Evolutionary conservation across 257 asterid genomes (phyloP).

Genomic region (Apocynum venetum): DNA sequence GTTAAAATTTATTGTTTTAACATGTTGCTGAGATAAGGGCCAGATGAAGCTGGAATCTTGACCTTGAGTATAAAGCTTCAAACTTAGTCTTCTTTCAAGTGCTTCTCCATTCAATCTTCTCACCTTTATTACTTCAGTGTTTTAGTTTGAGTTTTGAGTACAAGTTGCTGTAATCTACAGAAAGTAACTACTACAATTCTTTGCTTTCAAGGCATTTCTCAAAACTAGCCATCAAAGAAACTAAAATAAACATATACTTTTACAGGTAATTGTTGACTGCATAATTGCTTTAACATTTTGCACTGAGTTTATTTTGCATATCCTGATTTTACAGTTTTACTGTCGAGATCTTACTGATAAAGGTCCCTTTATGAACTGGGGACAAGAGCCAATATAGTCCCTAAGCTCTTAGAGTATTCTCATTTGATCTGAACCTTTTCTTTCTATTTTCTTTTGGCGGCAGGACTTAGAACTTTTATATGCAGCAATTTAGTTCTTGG

Average conservation of each 20-base stretch:
- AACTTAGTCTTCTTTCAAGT: not conserved
- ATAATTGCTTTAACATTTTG: not conserved
- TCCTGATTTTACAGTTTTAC: not conserved
- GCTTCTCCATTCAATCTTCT: not conserved
- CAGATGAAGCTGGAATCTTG: not conserved
- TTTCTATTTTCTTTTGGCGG: not conserved
- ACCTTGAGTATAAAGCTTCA: not conserved
- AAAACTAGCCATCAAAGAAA: not conserved
- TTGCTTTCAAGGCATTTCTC: not conserved
- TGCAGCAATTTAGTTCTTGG: not conserved
- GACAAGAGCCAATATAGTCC: no score
- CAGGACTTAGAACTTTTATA: not conserved
- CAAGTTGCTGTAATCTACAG: not conserved
- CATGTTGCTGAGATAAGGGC: not conserved
- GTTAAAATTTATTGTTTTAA: not conserved
- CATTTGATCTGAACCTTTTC: not conserved
- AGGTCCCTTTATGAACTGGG: no score
- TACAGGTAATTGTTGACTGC: not conserved
- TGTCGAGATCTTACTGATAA: no score
- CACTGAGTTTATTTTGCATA: not conserved
- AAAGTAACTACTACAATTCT: not conserved
- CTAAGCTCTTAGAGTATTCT: not conserved
- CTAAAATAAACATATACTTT: not conserved
- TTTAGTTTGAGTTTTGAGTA: not conserved
- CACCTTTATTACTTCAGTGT: not conserved